Evolutionary conservation across 1,284 basidiomycete genomes (phyloP), one percentile per base, ranked within the genome.

Genomic region (Ustilago hordei): DNA sequence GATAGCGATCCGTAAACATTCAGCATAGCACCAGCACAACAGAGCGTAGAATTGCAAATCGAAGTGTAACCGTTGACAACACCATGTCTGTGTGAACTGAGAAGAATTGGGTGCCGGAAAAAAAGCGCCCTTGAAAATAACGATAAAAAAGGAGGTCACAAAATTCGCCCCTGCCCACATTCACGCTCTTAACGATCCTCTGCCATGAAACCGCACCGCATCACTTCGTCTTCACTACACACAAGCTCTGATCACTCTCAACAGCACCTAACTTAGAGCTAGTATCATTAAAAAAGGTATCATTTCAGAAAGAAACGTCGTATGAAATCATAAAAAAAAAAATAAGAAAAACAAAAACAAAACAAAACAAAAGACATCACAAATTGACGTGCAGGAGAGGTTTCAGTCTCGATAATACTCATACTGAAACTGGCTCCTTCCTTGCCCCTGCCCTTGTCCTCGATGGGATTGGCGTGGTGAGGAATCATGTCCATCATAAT

Each of bases 341-440:
- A 28, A 3, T 0, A 23, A 23, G 0, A 23, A 23, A 23, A 23
- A 23, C 23, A 23, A 23, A 23, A 23, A 23, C 23, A 23, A 23
- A 23, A n/a, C 19, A 19, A 23, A 28, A 28, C 3, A 28, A 28
- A 28, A 28, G 23, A 28, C 23, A 28, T 28, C 23, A 28, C 23
- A 28, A 28, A 28, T 28, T 28, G 23, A 3, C 23, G 23, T 8
- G 8, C 4, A 23, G n/a, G 41, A 5, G 45, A 45, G 9, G 4
- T 1, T 31, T 34, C 35, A 69, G 15, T 60, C 57, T 28, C 55
- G 69, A 47, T 70, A 70, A 41, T 65, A 65, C 15, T 70, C 69
- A n/a, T 58, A 62, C 11, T 65, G 62, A 17, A 70, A 70, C 23
- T 65, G 62, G 32, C 38, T 58, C 15, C 19, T 8, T n/a, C 32